phyloP scores from a whole-genome alignment of 2,329 filamentous ascomycete species.

The Aspergillus unguis region DNA sequence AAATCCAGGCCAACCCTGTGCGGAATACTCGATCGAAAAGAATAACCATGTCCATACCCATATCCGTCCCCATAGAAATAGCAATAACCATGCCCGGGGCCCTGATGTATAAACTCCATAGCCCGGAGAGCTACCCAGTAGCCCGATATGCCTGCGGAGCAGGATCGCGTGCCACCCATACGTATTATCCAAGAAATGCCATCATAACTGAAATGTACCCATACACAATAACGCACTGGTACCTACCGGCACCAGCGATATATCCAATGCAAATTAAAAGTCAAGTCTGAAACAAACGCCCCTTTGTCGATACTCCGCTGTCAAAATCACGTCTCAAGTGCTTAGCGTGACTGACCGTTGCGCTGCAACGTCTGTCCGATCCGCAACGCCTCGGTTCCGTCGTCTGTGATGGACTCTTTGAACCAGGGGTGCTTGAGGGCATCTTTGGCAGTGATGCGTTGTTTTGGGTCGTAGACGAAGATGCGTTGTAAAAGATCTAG shows the following conservation, averaged over 20 bases:
- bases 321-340: background rate
- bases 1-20: constrained; percentile 12
- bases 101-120: constrained; percentile 4
- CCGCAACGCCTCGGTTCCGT: constrained; percentile 62
- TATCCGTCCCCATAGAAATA: background rate
- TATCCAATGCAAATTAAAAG: constrained; percentile 11
- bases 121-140: constrained; percentile 6
- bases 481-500: constrained; percentile 61
- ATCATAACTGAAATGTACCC: constrained; percentile 19
- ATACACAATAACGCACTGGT: constrained; percentile 15
- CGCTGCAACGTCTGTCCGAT: constrained; percentile 49
- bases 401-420: constrained; percentile 61
- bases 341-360: constrained; percentile 22
- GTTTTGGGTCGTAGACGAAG: constrained; percentile 65
- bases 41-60: constrained; percentile 7
- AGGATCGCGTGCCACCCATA: constrained; percentile 7
- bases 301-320: background rate
- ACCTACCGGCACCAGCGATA: constrained; percentile 6
- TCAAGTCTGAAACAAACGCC: constrained; percentile 1
- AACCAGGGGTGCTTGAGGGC: constrained; percentile 67
- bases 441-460: constrained; percentile 62
- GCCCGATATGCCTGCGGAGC: constrained; percentile 1
- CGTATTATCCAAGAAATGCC: constrained; percentile 24
- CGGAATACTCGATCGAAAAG: constrained; percentile 3
- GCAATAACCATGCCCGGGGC: background rate